Conservation (phyloP, 2,329 filamentous ascomycete species). For the Podosphaera aphanis region DNA sequence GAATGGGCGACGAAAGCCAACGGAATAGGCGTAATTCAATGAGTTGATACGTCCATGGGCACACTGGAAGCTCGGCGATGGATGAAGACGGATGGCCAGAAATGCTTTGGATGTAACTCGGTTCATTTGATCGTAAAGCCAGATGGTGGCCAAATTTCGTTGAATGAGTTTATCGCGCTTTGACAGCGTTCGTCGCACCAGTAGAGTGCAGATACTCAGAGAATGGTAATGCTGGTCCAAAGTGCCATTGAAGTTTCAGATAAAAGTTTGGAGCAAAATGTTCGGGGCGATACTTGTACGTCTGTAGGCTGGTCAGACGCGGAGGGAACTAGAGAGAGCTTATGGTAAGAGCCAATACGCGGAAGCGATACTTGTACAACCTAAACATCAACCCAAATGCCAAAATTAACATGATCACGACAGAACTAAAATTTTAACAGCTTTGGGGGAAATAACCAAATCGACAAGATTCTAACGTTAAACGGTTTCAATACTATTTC, state of each 20-base stretch:
- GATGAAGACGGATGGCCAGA: slow-evolving; percentile 42
- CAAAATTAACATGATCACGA: too few relatives aligned
- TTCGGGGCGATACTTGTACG: too few relatives aligned
- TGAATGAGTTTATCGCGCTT: neutral
- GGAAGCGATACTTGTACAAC: too few relatives aligned
- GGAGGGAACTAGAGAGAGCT: too few relatives aligned
- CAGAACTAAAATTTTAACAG: too few relatives aligned
- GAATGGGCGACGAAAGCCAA: slow-evolving; percentile 17
- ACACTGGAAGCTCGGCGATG: slow-evolving; percentile 35
- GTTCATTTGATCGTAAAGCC: slow-evolving; percentile 35
- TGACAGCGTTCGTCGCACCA: neutral
- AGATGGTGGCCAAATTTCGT: neutral
- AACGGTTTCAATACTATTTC: too few relatives aligned
- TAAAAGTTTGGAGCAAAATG: neutral
- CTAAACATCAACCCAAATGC: too few relatives aligned
- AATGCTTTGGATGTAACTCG: slow-evolving; percentile 44
- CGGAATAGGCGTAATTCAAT: slow-evolving; percentile 22
- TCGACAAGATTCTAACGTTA: too few relatives aligned
- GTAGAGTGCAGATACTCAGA: neutral
- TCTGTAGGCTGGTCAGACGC: too few relatives aligned
- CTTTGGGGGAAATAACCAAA: too few relatives aligned
- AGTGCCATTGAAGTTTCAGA: neutral
- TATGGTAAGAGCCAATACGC: too few relatives aligned
- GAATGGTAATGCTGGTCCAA: neutral
- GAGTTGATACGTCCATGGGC: slow-evolving; percentile 20